Base-by-base conservation (phyloP, 177 flowering plant genomes). In the Telopea speciosissima region DNA sequence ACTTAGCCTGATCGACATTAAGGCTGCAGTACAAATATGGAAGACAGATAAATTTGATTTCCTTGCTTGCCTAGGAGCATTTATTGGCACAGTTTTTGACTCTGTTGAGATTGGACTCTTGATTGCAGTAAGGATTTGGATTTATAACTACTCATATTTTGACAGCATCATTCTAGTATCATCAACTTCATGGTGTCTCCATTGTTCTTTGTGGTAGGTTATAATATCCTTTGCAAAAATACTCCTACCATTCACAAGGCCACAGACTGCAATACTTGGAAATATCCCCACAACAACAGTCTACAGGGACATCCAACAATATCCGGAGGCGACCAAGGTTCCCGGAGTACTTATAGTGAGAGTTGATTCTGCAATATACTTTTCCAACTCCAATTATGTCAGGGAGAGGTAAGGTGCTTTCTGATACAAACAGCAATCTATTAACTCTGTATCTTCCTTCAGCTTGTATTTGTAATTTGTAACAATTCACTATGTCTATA, bases 41-140 rank as follows among this genome's bases (percentile, higher is more conserved):
- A 94, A 86, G 83, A 86, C 90, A 8, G 99, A 94, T 63, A 92
- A 89, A 69, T 83, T 92, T 26, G 97, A 94, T 72, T 94, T 94
- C 70, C 72, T 92, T 67, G 97, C 97, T 31, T 94, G 99, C 75
- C 78, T 90, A 83, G 97, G 99, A 75, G 99, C 99, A 24, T 92
- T 92, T 80, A 75, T 92, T 70, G 99, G 97, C 13, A 97, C 92
- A 3, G 67, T 92, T 45, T 92, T 95, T 69, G 66, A 23, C 11
- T 85, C 96, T 23, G 96, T 36, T 36, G 40, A 36, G 40, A 36
- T 36, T 36, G 40, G 40, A 36, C 40, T 36, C 9, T 36, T 36
- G 40, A 36, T 36, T 5, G 40, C 40, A 36, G 9, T 36, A 36
- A 36, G 40, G 40, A 36, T 3, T 36, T 36, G 40, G 9, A 36